phyloP scores from a whole-genome alignment of 352 stramenopile species.

The Pythium coloratum region DNA sequence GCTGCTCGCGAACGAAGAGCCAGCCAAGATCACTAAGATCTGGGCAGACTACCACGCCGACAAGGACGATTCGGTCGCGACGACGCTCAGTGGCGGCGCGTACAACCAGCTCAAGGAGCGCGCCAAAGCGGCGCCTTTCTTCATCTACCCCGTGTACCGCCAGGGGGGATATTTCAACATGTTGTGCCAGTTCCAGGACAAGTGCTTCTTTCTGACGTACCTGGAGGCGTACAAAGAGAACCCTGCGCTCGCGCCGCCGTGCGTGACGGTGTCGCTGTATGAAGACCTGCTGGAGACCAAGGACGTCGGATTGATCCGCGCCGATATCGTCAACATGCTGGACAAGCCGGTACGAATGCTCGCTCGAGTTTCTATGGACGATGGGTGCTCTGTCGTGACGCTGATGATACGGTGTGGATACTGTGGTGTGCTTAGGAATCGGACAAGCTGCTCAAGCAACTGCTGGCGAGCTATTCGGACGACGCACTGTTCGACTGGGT shows the following conservation, averaged over 20 bases:
- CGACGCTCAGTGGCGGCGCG: constrained; percentile 36
- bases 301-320: constrained; percentile 67
- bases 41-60: constrained; percentile 80
- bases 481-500: constrained; percentile 70
- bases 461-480: constrained; percentile 70
- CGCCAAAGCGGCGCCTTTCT: constrained; percentile 60
- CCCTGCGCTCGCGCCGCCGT: constrained; percentile 68
- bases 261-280: constrained; percentile 80
- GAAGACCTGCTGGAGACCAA: constrained; percentile 76
- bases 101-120: constrained; percentile 54
- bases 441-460: constrained; percentile 56
- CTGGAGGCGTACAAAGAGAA: constrained; percentile 89
- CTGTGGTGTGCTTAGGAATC: constrained; percentile 43
- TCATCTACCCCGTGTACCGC: constrained; percentile 84
- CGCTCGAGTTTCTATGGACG: not conserved
- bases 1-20: constrained; percentile 67
- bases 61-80: constrained; percentile 74
- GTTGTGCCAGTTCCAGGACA: constrained; percentile 89
- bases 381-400: not conserved
- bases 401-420: not conserved
- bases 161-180: constrained; percentile 88
- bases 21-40: constrained; percentile 59
- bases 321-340: constrained; percentile 85
- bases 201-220: constrained; percentile 86
- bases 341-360: constrained; percentile 56